Base-by-base conservation (phyloP, 2,329 filamentous ascomycete genomes). In the Claviceps spartinae region DNA sequence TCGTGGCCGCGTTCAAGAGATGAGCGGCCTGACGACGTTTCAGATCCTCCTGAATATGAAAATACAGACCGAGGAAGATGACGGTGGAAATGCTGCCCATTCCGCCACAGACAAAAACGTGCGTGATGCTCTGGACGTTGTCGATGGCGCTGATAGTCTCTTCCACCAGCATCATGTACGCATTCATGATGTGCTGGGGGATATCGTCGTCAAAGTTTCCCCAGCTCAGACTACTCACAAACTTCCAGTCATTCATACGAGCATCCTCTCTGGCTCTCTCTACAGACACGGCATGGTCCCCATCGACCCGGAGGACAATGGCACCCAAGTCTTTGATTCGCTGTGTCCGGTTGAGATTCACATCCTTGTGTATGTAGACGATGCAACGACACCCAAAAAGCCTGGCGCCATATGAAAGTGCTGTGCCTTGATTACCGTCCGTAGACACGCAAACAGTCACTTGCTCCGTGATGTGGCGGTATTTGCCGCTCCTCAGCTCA, bases 371-470 rank as follows among this genome's bases (percentile, higher is more conserved):
- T n/a, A 57, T 56, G 30, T 57, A 57, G 42, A 51, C 49, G n/a
- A 57, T 50, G 16, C 54, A 57, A 6, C 47, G 54, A 44, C 54
- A 57, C 0, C 55, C 54, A 26, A 57, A 57, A 1, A 52, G 41
- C 4, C 54, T 56, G 5, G 56, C 54, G 4, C 54, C 54, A 36
- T 54, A 57, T 2, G 56, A 53, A 4, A 56, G 54, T 3, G 52
- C 51, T 11, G 52, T 14, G 30, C 56, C 56, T 47, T 56, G 54
- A 24, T 57, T 57, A 7, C 55, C 54, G 20, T 57, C 55, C 7
- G 55, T 57, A 13, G 55, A 52, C 1, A 57, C 55, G 5, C 55
- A 57, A 5, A 57, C 55, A 2, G 55, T 57, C n/a, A 54, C 45
- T 1, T 14, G 9, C 20, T 52, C 46, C 5, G 55, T 57, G 14